phyloP scores from a whole-genome alignment of 495 filamentous ascomycete species.

The Penicillium manginii region DNA sequence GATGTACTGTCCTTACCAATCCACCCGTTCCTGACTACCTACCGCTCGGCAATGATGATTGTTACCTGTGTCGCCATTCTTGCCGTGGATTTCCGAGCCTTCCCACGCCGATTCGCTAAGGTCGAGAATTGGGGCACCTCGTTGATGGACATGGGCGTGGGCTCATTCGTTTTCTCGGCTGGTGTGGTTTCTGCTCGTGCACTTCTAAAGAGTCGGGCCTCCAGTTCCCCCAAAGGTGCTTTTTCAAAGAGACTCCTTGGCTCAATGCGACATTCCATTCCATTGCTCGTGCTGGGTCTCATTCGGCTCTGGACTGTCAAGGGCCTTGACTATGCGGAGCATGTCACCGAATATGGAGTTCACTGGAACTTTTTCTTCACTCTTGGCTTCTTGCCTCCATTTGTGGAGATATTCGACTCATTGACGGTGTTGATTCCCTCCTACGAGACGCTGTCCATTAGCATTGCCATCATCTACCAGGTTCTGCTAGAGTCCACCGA shows the following conservation, averaged over 20 bases:
- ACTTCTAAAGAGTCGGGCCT: constrained; percentile 71
- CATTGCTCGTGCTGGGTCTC: constrained; percentile 79
- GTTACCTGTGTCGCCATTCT: constrained; percentile 90
- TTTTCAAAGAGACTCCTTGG: constrained; percentile 58
- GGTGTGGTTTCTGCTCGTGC: constrained; percentile 90
- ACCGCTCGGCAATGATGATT: constrained; percentile 90
- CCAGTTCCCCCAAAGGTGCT: constrained; percentile 37
- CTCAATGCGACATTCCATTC: constrained; percentile 78
- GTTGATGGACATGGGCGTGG: constrained; percentile 96
- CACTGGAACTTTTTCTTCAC: constrained; percentile 99
- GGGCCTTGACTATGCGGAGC: constrained; percentile 92
- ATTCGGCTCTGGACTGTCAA: constrained; percentile 88
- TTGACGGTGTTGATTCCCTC: constrained; percentile 62
- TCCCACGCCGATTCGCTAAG: constrained; percentile 94
- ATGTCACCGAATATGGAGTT: constrained; percentile 96
- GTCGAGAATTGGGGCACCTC: constrained; percentile 98
- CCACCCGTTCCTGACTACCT: constrained; percentile 89
- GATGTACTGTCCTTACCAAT: constrained; percentile 63
- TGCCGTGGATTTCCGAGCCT: constrained; percentile 94
- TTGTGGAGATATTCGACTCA: constrained; percentile 83
- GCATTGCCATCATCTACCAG: constrained; percentile 70
- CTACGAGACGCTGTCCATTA: constrained; percentile 70
- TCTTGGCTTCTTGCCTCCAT: constrained; percentile 83
- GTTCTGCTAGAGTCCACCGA: constrained; percentile 72
- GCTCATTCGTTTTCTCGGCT: constrained; percentile 94